Conservation (phyloP, 768 basidiomycete genomes). For the Phlebiopsis flavidoalba region DNA sequence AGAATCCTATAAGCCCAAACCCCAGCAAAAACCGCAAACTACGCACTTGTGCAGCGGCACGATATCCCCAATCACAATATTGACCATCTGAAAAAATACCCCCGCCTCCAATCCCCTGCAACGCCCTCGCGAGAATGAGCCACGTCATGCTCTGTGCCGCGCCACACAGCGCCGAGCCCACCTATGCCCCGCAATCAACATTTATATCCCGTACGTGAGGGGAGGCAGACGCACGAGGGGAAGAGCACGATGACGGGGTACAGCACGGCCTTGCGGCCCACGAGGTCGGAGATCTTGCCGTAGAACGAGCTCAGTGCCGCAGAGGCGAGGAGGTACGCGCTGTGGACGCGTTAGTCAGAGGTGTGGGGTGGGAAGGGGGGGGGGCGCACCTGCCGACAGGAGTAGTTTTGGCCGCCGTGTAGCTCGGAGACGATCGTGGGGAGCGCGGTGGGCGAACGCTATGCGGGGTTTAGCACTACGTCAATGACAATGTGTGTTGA, state of each 20-base stretch:
- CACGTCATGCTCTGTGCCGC: slow-evolving; percentile 40
- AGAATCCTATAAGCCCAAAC: neutral
- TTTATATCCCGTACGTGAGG: neutral
- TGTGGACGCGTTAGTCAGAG: neutral
- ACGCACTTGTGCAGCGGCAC: slow-evolving; percentile 28
- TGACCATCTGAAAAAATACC: slow-evolving; percentile 31
- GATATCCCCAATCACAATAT: slow-evolving; percentile 38
- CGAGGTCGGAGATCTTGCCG: slow-evolving; percentile 26
- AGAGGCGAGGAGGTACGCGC: slow-evolving; percentile 25
- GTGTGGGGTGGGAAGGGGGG: neutral
- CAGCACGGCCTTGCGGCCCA: slow-evolving; percentile 34
- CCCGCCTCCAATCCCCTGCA: slow-evolving; percentile 41
- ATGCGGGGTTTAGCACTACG: neutral
- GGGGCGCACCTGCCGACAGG: slow-evolving; percentile 59
- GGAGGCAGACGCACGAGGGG: slow-evolving; percentile 18
- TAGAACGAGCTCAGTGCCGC: slow-evolving; percentile 24
- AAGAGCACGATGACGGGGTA: slow-evolving; percentile 32
- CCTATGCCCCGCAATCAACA: slow-evolving; percentile 10
- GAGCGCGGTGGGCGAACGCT: slow-evolving; percentile 65
- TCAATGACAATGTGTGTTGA: neutral
- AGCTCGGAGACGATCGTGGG: slow-evolving; percentile 68
- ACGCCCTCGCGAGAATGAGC: slow-evolving; percentile 34
- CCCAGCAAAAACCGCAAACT: no score
- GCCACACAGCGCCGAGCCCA: slow-evolving; percentile 37
- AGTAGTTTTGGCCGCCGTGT: slow-evolving; percentile 57